Evolutionary conservation across 805 yeast genomes (phyloP), one percentile per base, ranked within the genome.

Genomic region (Danielia reshetovae): DNA sequence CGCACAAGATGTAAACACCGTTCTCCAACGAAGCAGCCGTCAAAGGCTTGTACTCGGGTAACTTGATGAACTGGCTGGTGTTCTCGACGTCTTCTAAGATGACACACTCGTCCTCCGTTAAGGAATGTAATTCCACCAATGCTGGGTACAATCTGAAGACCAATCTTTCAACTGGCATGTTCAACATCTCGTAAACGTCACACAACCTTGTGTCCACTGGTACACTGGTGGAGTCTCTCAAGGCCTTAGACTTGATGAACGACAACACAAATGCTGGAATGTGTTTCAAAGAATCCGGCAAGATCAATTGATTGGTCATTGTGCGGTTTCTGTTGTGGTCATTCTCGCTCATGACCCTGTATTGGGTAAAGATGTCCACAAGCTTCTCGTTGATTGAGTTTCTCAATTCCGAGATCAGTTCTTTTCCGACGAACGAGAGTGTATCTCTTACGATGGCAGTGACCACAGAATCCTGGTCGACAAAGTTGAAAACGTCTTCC

Each of bases 261-360:
- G 90, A 68, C 33, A 88, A 66, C 32, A 84, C 53, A 47, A 74
- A 78, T 48, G 80, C 72, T 7, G 90, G 78, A 35, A 90, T 65
- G 28, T 85, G 77, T 38, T 77, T 76, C 48, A 93, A 65, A 7
- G 90, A 76, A 29, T 83, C 85, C 0, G 98, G 97, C 55, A 90
- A 68, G 5, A 90, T 72, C 41, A 93, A 65, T 51, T 84, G 87
- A 9, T 78, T 74, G 43, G 70, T 51, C 46, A 64, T 31, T 33
- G 59, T 16, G 49, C 64, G 34, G 45, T 61, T 39, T 45, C 51
- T 24, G 54, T 65, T 36, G 57, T 68, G 75, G 7, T 57, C 55
- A 17, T 52, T 44, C 42, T 65, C 71, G 39, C 62, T 55, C 46
- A 84, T 70, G 0, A 77, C 73, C 18, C 70, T 40, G 76, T 72